Evolutionary conservation across 805 yeast genomes (phyloP).

Genomic region (Limtongia smithiae): DNA sequence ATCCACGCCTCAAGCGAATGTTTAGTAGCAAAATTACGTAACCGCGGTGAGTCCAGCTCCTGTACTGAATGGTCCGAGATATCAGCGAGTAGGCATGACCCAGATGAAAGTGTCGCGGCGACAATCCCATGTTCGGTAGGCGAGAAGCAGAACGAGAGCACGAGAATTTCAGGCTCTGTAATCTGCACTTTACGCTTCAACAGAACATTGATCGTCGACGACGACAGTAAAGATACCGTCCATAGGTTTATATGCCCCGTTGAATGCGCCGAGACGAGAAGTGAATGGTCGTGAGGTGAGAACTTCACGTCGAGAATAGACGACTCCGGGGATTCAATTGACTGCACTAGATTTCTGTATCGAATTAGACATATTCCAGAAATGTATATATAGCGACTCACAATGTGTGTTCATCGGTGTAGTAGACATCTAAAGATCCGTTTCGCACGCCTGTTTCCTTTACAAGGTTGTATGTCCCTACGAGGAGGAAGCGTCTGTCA

Average conservation of each 20-base stretch:
- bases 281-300: slow-evolving; percentile 49
- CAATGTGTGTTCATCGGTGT: slow-evolving; percentile 36
- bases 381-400: background rate
- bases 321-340: slow-evolving; percentile 32
- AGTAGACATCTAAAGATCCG: slow-evolving; percentile 56
- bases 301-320: slow-evolving; percentile 75
- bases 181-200: no score
- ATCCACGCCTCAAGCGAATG: slow-evolving; percentile 89
- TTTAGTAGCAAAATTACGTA: background rate
- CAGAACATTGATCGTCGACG: slow-evolving; percentile 1
- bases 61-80: slow-evolving; percentile 32
- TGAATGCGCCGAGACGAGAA: slow-evolving; percentile 68
- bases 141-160: slow-evolving; percentile 60
- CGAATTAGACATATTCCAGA: background rate
- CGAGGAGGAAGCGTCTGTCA: slow-evolving; percentile 47
- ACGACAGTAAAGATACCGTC: slow-evolving; percentile 39
- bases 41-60: background rate
- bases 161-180: slow-evolving; percentile 9
- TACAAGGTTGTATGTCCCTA: slow-evolving; percentile 81
- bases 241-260: slow-evolving; percentile 72
- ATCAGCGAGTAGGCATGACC: slow-evolving; percentile 44
- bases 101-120: slow-evolving; percentile 64
- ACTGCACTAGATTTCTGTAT: slow-evolving; percentile 5
- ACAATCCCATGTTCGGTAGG: slow-evolving; percentile 42
- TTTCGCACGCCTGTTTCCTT: slow-evolving; percentile 50